Evolutionary conservation across 805 yeast species (phyloP).

Genomic region (Vanderwaltozyma tropicalis): DNA sequence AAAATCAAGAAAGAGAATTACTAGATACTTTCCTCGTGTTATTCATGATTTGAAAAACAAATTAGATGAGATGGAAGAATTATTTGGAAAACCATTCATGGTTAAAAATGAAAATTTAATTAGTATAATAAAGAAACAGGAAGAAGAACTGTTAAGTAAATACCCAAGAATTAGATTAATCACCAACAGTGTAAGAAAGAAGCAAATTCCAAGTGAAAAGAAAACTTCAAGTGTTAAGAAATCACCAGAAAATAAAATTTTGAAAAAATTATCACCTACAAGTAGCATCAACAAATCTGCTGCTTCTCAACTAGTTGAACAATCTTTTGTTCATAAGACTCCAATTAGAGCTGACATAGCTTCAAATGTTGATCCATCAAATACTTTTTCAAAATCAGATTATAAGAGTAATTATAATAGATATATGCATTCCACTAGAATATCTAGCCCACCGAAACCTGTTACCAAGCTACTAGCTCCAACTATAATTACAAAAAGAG

Average conservation of each 20-base stretch:
- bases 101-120: conserved; percentile 19
- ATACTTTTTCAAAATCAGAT: background rate
- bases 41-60: conserved; percentile 40
- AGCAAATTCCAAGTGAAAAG: background rate
- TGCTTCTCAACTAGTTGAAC: background rate
- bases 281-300: background rate
- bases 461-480: conserved; percentile 10
- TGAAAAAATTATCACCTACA: background rate
- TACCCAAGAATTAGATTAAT: conserved; percentile 27
- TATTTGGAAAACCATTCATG: conserved; percentile 30
- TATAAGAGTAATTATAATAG: background rate
- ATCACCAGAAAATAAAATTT: background rate
- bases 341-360: conserved; percentile 1
- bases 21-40: conserved; percentile 58
- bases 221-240: background rate
- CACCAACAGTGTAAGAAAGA: background rate
- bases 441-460: conserved; percentile 1
- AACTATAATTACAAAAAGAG: conserved; percentile 7
- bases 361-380: background rate
- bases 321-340: conserved; percentile 1
- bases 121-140: conserved; percentile 22
- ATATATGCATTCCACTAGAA: background rate
- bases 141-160: conserved; percentile 24
- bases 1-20: conserved; percentile 53
- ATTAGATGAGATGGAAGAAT: conserved; percentile 39